Conservation (phyloP, 306 rosid species). For the Cicer judaicum region DNA sequence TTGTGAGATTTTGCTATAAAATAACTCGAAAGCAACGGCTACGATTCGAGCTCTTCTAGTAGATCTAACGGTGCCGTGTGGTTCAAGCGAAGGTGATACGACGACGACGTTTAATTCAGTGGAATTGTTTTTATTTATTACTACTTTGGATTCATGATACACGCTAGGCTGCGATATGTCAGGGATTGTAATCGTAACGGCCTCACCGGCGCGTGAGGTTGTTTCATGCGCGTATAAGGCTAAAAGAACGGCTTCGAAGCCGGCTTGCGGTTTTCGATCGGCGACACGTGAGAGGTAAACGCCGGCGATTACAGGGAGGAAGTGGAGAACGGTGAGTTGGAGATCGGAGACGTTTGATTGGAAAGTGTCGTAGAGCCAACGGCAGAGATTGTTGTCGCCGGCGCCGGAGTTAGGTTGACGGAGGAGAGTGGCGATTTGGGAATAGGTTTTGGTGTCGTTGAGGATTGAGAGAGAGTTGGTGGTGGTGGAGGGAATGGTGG, state of each 20-base stretch:
- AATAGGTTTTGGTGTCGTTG: constrained; percentile 47
- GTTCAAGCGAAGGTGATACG: constrained; percentile 61
- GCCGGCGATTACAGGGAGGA: constrained; percentile 67
- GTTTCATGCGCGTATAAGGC: constrained; percentile 79
- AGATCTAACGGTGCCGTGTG: constrained; percentile 71
- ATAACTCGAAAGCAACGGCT: constrained; percentile 67
- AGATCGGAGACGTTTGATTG: constrained; percentile 62
- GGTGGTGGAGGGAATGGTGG: constrained; percentile 47
- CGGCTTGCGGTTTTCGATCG: constrained; percentile 62
- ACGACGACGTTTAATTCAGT: constrained; percentile 51
- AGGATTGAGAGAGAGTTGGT: constrained; percentile 56
- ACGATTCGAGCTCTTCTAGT: constrained; percentile 71
- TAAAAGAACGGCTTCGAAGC: constrained; percentile 79
- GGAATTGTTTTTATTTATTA: constrained; percentile 44
- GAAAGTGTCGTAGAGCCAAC: constrained; percentile 91
- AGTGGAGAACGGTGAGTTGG: constrained; percentile 73
- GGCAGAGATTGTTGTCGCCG: constrained; percentile 76
- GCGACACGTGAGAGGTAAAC: constrained; percentile 68
- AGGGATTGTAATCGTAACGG: constrained; percentile 61
- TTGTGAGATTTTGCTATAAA: constrained; percentile 50
- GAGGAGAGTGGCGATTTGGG: constrained; percentile 67
- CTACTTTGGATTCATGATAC: constrained; percentile 62
- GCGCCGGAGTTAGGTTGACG: constrained; percentile 69
- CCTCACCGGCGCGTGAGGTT: constrained; percentile 58
- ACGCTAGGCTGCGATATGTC: constrained; percentile 64